These are phyloP conservation scores for Botrytis porri DNA, from an alignment of 2,329 filamentous ascomycete species.

Conservation along the genomic window DNA sequence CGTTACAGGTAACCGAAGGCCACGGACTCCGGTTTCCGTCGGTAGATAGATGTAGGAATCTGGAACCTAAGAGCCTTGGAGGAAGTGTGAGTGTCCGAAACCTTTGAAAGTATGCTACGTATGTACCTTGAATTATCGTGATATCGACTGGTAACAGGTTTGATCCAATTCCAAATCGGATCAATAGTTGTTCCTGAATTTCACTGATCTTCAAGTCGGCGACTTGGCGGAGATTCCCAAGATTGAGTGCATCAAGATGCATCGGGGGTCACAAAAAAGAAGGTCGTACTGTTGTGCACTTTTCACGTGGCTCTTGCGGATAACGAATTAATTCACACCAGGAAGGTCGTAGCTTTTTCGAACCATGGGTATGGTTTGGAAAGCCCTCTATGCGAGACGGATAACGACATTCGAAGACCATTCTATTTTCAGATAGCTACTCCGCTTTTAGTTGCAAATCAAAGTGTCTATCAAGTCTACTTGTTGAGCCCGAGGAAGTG, in stretches of 20 bases:
- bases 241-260: conserved; percentile 12
- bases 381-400: conserved; percentile 12
- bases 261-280: conserved; percentile 16
- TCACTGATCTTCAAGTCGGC: conserved; percentile 16
- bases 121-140: not conserved
- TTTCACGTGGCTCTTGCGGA: conserved; percentile 9
- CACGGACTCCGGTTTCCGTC: not conserved
- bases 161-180: not conserved
- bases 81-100: conserved; percentile 14
- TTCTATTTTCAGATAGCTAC: conserved; percentile 13
- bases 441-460: not conserved
- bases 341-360: conserved; percentile 5
- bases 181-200: conserved; percentile 12
- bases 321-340: conserved; percentile 3
- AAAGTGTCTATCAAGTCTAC: conserved; percentile 10
- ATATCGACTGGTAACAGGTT: not conserved
- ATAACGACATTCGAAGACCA: conserved; percentile 18
- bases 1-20: not conserved
- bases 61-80: conserved; percentile 2
- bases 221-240: conserved; percentile 14
- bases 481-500: conserved; percentile 9
- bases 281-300: not conserved
- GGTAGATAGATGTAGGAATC: not conserved
- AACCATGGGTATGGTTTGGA: conserved; percentile 1
- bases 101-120: not conserved